These are phyloP conservation scores for Claviceps maximensis DNA, from an alignment of 2,329 filamentous ascomycete species.

Conservation along the genomic window DNA sequence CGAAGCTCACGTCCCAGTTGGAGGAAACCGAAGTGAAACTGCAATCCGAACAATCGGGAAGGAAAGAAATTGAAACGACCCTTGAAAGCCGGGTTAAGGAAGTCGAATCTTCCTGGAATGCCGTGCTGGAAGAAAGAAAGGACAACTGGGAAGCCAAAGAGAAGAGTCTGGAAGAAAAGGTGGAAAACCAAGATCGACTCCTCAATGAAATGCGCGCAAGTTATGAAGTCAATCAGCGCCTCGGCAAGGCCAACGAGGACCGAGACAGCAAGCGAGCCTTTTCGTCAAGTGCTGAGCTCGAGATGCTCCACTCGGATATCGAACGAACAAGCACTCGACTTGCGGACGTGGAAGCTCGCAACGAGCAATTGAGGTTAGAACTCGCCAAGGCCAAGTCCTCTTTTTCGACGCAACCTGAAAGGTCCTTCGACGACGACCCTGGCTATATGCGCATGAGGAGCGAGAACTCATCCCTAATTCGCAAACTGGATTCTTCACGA, in stretches of 20 bases:
- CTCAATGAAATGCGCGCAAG: constrained; percentile 92
- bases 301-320: constrained; percentile 83
- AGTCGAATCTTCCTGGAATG: constrained; percentile 78
- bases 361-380: constrained; percentile 84
- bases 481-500: constrained; percentile 71
- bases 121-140: constrained; percentile 82
- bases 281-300: constrained; percentile 78
- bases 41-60: constrained; percentile 60
- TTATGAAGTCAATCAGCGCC: constrained; percentile 87
- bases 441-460: constrained; percentile 76
- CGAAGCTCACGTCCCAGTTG: constrained; percentile 62
- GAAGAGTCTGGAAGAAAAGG: constrained; percentile 78
- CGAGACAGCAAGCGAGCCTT: constrained; percentile 45
- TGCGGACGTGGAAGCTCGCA: constrained; percentile 83
- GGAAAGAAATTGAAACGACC: constrained; percentile 62
- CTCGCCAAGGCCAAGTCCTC: constrained; percentile 73
- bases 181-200: constrained; percentile 84
- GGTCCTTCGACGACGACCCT: constrained; percentile 74
- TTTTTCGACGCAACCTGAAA: constrained; percentile 44
- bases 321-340: constrained; percentile 79
- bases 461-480: constrained; percentile 83
- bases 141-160: constrained; percentile 96
- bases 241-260: constrained; percentile 59
- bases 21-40: constrained; percentile 71
- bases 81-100: constrained; percentile 76